These are phyloP conservation scores for Phaseolus coccineus DNA, from an alignment of 331 rosid species.

Conservation along the genomic window DNA sequence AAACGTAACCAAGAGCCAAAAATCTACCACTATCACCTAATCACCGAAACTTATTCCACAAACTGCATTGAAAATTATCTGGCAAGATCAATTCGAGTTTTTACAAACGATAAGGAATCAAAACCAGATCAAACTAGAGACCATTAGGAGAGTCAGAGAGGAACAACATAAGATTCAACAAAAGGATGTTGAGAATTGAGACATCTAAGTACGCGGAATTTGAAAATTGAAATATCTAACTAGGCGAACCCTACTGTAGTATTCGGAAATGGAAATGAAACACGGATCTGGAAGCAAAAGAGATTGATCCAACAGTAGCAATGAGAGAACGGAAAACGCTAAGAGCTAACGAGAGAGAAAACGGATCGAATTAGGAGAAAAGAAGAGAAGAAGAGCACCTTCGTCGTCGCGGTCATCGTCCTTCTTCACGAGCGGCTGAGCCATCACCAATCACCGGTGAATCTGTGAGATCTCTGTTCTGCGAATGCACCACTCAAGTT, in stretches of 20 bases:
- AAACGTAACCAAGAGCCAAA: conserved; percentile 2
- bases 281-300: conserved; percentile 65
- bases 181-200: conserved; percentile 23
- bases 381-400: conserved; percentile 53
- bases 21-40: conserved; percentile 49
- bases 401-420: conserved; percentile 99
- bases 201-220: neutral
- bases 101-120: conserved; percentile 23
- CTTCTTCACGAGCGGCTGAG: conserved; percentile 89
- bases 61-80: conserved; percentile 52
- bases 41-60: conserved; percentile 32
- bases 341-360: conserved; percentile 34
- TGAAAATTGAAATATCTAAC: neutral
- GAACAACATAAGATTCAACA: conserved; percentile 41
- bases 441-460: conserved; percentile 68
- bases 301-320: conserved; percentile 42
- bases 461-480: conserved; percentile 57
- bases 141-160: conserved; percentile 14
- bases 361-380: conserved; percentile 42
- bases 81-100: conserved; percentile 27
- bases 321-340: conserved; percentile 22
- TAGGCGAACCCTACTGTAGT: conserved; percentile 27
- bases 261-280: conserved; percentile 30
- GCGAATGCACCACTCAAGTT: conserved; percentile 41
- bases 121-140: conserved; percentile 48